Conservation (phyloP, 495 filamentous ascomycete species). For the Corynascus novoguineensis region DNA sequence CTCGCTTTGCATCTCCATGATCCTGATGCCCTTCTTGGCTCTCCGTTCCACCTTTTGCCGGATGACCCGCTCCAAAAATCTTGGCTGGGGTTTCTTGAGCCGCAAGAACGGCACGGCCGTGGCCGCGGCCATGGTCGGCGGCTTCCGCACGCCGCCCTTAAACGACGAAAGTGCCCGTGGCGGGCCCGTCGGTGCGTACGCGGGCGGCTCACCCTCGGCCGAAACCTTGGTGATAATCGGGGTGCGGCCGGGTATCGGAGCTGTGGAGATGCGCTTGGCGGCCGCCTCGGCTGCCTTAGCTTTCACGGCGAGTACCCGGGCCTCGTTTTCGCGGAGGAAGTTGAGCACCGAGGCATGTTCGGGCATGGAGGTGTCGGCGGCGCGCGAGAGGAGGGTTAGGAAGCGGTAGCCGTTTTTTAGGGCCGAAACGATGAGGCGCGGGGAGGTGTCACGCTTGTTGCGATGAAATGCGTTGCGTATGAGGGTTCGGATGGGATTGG, state of each 20-base stretch:
- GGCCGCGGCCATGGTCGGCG: constrained; percentile 55
- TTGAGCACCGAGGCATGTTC: constrained; percentile 28
- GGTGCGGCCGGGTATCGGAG: constrained; percentile 19
- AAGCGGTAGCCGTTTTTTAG: constrained; percentile 58
- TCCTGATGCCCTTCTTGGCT: constrained; percentile 39
- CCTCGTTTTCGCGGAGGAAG: constrained; percentile 33
- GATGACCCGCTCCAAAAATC: constrained; percentile 51
- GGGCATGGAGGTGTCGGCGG: constrained; percentile 10
- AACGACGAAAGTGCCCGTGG: constrained; percentile 41
- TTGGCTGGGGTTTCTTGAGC: constrained; percentile 62
- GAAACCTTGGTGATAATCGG: constrained; percentile 33
- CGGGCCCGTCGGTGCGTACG: constrained; percentile 38
- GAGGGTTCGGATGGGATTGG: constrained; percentile 35
- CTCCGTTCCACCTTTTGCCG: constrained; percentile 46
- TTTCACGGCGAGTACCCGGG: constrained; percentile 16
- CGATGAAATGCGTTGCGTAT: constrained; percentile 54
- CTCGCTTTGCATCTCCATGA: constrained; percentile 14
- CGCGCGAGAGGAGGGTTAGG: constrained; percentile 23
- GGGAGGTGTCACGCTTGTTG: constrained; percentile 51
- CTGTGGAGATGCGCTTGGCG: background rate
- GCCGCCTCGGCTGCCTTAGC: background rate
- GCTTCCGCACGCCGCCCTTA: constrained; percentile 47
- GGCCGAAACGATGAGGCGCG: constrained; percentile 48
- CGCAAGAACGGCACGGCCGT: constrained; percentile 64
- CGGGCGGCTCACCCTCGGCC: constrained; percentile 30